Percentiles rank a stretch among this genome's conserved stretches.
phyloP scores from a whole-genome alignment of 179 eudicot genomes.

The Silene coronaria region DNA sequence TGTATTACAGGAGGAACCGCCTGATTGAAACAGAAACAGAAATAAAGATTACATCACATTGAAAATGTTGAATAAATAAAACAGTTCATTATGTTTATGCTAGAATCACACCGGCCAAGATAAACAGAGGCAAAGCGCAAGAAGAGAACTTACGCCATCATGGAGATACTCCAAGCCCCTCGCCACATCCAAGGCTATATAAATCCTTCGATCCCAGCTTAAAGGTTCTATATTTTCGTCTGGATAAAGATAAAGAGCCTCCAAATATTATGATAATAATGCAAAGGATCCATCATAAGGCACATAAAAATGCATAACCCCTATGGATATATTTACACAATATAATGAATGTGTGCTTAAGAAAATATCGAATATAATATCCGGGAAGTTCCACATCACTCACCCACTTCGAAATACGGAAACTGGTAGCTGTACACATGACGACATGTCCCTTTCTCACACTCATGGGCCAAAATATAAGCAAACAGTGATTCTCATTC shows the following conservation, averaged over 20 bases:
- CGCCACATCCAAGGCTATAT: slow-evolving; percentile 86
- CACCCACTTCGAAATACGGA: no score
- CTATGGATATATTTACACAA: not conserved
- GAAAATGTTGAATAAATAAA: not conserved
- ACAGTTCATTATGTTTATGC: not conserved
- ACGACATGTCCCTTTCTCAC: no score
- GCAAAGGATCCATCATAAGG: not conserved
- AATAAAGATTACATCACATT: slow-evolving; percentile 1
- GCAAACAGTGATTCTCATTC: not conserved
- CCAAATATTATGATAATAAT: not conserved
- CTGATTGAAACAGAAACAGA: slow-evolving; percentile 30
- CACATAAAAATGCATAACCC: not conserved
- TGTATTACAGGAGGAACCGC: slow-evolving; percentile 97
- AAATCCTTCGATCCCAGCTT: slow-evolving; percentile 77
- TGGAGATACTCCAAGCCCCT: slow-evolving; percentile 98
- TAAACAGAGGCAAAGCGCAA: not conserved
- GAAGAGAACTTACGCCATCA: slow-evolving; percentile 62
- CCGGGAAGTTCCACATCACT: no score
- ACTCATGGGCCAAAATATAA: no score
- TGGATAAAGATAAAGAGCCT: slow-evolving; percentile 21
- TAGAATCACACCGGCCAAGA: not conserved
- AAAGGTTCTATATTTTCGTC: slow-evolving; percentile 59
- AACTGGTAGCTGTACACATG: no score
- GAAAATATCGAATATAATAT: no score
- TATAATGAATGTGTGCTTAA: no score